Evolutionary conservation across 306 rosid genomes (phyloP), one percentile per base, ranked within the genome.

Genomic region (Sicyos edulis): DNA sequence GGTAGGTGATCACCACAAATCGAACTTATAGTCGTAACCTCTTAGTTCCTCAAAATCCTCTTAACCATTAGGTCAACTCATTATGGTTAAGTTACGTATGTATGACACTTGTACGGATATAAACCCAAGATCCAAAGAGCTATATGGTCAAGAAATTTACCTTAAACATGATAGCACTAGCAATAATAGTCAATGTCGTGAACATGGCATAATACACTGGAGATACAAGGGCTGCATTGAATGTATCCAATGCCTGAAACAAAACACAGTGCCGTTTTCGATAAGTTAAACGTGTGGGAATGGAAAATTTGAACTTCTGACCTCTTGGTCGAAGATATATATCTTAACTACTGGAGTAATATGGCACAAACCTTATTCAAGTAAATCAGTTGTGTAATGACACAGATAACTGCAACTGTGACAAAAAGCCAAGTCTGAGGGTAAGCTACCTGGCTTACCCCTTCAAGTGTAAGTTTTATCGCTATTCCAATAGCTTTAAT

Each of bases 401-500:
- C 92, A 20, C 97, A 90, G 73, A 93, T 87, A 53, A 77, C 75
- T 7, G 97, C 92, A 55, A 91, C 95, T 14, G 91, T 76, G 67
- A 91, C 29, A 55, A 93, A 93, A 78, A 93, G 87, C 98, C 97
- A 93, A 68, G 96, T 88, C 82, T 93, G 98, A 21, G 97, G 98
- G 77, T 90, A 90, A 37, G 90, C 91, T 70, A 86, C 55, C 74
- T 93, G 97, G 80, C 85, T 90, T 45, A 83, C 81, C 45, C 98
- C 98, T 74, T 90, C 96, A 55, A 92, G 75, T 19, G 98, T 88
- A 56, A 93, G 92, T 88, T 85, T 91, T 70, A 92, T 82, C 26
- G 96, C 96, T 79, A 92, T 92, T 78, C 98, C 96, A 82, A 92
- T 84, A 75, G 98, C 98, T 77, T 90, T 92, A 76, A 90, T 84